phyloP scores from a whole-genome alignment of 768 basidiomycete species.

The Lactarius pseudohatsudake region DNA sequence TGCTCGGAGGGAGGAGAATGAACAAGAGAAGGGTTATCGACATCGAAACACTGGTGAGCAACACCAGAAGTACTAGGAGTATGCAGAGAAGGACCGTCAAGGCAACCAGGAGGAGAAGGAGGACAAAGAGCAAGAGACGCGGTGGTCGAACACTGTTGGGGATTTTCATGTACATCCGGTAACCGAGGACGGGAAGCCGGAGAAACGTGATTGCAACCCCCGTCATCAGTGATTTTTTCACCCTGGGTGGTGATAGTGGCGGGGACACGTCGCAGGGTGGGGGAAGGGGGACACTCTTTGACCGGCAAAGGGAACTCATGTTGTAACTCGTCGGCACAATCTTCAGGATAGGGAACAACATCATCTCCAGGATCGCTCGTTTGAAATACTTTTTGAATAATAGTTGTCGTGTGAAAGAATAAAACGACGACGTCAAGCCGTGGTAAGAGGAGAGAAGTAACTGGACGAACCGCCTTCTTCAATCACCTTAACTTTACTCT shows the following conservation, averaged over 20 bases:
- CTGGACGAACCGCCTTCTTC: slow-evolving; percentile 24
- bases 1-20: slow-evolving; percentile 26
- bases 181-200: slow-evolving; percentile 23
- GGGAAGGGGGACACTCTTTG: slow-evolving; percentile 17
- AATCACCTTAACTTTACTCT: slow-evolving; percentile 27
- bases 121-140: slow-evolving; percentile 18
- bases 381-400: slow-evolving; percentile 21
- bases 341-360: slow-evolving; percentile 19
- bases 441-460: slow-evolving; percentile 4
- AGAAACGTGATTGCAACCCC: slow-evolving; percentile 11
- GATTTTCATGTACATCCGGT: slow-evolving; percentile 19
- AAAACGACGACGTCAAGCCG: slow-evolving; percentile 25
- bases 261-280: slow-evolving; percentile 1
- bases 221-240: slow-evolving; percentile 10
- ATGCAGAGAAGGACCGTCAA: slow-evolving; percentile 23
- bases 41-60: slow-evolving; percentile 22
- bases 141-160: slow-evolving; percentile 15
- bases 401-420: slow-evolving; percentile 3
- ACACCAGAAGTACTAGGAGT: slow-evolving; percentile 25
- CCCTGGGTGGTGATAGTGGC: neutral
- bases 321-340: slow-evolving; percentile 10
- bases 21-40: slow-evolving; percentile 18
- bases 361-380: slow-evolving; percentile 30
- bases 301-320: slow-evolving; percentile 23
- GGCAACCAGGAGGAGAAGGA: slow-evolving; percentile 23